Conservation (phyloP, 2,329 filamentous ascomycete species). For the Botrytis byssoidea region DNA sequence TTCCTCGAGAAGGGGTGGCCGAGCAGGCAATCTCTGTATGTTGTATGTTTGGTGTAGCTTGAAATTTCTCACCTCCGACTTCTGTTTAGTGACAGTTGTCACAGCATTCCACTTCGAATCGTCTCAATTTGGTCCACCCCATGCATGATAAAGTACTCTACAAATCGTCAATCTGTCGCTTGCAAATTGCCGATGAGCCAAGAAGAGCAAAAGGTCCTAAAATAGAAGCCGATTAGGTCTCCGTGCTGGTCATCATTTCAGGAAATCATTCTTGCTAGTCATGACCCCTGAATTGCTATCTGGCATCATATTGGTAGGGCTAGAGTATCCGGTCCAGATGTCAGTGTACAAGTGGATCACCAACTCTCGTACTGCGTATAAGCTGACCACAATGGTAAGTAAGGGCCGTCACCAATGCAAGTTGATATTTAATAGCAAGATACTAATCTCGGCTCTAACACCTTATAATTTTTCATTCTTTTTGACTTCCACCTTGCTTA, state of each 20-base stretch:
- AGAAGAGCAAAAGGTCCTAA: background rate
- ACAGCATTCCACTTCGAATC: background rate
- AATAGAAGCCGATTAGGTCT: background rate
- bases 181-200: background rate
- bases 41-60: background rate
- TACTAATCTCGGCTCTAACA: background rate
- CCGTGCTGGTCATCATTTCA: background rate
- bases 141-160: too few species aligned
- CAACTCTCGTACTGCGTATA: background rate
- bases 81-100: background rate
- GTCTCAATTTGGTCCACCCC: background rate
- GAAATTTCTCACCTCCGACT: background rate
- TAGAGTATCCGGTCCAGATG: background rate
- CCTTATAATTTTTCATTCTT: background rate
- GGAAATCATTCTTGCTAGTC: background rate
- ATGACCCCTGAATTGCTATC: background rate
- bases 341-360: background rate
- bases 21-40: background rate
- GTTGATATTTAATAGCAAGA: background rate
- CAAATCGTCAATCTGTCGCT: background rate
- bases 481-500: background rate
- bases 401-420: background rate
- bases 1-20: background rate
- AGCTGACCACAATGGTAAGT: background rate
- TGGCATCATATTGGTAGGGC: background rate